Base-by-base conservation (phyloP, 139 green algal genomes). In the Picochlorum sp. region DNA sequence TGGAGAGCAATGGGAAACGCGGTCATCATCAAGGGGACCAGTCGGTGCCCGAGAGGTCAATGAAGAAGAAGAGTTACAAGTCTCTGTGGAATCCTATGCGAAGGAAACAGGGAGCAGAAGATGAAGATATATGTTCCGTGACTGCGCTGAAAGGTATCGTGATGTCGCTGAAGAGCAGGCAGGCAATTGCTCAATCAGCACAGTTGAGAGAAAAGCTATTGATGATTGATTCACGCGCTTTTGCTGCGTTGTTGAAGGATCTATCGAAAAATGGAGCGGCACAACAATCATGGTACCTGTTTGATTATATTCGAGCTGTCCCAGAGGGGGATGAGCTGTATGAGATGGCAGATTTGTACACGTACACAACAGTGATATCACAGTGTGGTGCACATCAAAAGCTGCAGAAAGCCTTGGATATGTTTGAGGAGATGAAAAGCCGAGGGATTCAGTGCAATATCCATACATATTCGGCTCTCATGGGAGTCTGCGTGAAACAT, bases 401-500 rank as follows among this genome's bases (percentile, higher is more conserved):
- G 31, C 74, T 86, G 9, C 72, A 84, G 14, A 72, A 75, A 15
- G 85, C 85, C 2, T 58, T 88, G 69, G 77, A 83, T 57, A 73
- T 90, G 56, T 65, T 79, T 15, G 56, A 62, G 2, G 83, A 89
- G 30, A 90, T 90, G 83, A 66, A 70, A 3, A 20, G 50, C 2
- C 63, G 77, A 1, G 71, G 71, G 18, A 74, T 90, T 8, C 72
- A 86, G 63, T 71, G 74, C 44, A 90, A 88, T 56, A 80, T 89
- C 16, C 81, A 88, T 69, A 90, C 84, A 6, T 90, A 86, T 71
- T 88, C 84, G 1, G 84, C 83, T 6, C 77, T 92, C 1, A 92
- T 92, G 83, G 88, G 87, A 41, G 86, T 90, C 3, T 85, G 77
- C 73, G 86, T 90, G 66, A 92, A 90, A 69, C n/a, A 41, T 45